Conservation (phyloP, 176 grass and related monocot genomes). For the Leersia perrieri region DNA sequence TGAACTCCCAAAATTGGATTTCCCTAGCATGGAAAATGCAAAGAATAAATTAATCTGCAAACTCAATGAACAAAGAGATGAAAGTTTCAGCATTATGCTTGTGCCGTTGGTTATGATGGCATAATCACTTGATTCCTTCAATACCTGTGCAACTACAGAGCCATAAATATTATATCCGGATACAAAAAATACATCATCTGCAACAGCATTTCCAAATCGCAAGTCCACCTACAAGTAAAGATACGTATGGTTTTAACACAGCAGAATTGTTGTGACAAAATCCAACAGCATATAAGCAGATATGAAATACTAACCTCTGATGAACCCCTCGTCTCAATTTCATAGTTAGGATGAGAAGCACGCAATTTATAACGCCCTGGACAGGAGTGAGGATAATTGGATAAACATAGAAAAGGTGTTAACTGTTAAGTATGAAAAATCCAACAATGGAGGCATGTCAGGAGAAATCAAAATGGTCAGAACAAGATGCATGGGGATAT, state of each 20-base stretch:
- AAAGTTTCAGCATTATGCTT: conserved; percentile 20
- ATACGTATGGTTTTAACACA: conserved; percentile 20
- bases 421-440: not conserved
- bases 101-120: not conserved
- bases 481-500: conserved; percentile 9
- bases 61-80: conserved; percentile 16
- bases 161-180: conserved; percentile 86
- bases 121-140: not conserved
- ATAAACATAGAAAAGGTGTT: not conserved
- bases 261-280: conserved; percentile 12
- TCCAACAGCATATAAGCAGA: conserved; percentile 24
- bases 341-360: conserved; percentile 78
- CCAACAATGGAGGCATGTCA: conserved; percentile 15
- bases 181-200: conserved; percentile 86
- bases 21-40: conserved; percentile 47
- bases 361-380: conserved; percentile 77
- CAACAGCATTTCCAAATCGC: conserved; percentile 77
- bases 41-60: conserved; percentile 7
- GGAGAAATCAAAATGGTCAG: not conserved
- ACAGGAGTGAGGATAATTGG: conserved; percentile 26
- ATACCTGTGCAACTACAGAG: conserved; percentile 90
- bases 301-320: conserved; percentile 57
- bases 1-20: conserved; percentile 96
- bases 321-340: conserved; percentile 70
- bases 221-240: conserved; percentile 69